Percentiles rank a stretch among this genome's conserved stretches.
These are phyloP conservation scores for Fagopyrum homotropicum DNA, from an alignment of 148 eudicot genomes.

Conservation along the genomic window DNA sequence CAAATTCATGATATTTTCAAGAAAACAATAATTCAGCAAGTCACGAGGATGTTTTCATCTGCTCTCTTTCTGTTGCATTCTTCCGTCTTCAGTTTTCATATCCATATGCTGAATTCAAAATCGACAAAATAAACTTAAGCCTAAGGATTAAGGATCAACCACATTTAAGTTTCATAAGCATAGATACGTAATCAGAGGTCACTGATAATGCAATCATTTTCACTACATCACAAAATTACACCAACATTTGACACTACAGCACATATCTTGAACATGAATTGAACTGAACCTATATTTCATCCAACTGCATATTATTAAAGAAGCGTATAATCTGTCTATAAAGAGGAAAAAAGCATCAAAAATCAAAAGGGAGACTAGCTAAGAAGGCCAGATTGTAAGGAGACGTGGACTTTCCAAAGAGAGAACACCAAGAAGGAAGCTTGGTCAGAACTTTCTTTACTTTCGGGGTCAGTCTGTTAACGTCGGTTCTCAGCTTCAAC, in stretches of 20 bases:
- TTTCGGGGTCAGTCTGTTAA: slow-evolving; percentile 63
- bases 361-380: slow-evolving; percentile 41
- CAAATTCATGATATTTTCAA: neutral
- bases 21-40: neutral
- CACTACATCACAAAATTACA: too few relatives aligned
- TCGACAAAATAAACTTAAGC: too few relatives aligned
- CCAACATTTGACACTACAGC: too few relatives aligned
- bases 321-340: neutral
- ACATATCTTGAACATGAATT: neutral
- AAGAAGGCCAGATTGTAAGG: slow-evolving; percentile 72
- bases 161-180: too few relatives aligned
- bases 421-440: slow-evolving; percentile 93
- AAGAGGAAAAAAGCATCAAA: slow-evolving; percentile 12
- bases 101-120: too few relatives aligned
- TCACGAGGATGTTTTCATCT: neutral
- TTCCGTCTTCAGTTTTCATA: too few relatives aligned
- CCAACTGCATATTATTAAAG: neutral
- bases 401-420: slow-evolving; percentile 86
- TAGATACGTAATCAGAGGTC: too few relatives aligned
- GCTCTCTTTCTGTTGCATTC: neutral
- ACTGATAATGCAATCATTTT: too few relatives aligned
- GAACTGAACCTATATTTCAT: neutral
- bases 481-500: slow-evolving; percentile 69
- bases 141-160: too few relatives aligned
- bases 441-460: slow-evolving; percentile 40